Evolutionary conservation across 257 asterid species (phyloP).

Genomic region (Primulina eburnea): DNA sequence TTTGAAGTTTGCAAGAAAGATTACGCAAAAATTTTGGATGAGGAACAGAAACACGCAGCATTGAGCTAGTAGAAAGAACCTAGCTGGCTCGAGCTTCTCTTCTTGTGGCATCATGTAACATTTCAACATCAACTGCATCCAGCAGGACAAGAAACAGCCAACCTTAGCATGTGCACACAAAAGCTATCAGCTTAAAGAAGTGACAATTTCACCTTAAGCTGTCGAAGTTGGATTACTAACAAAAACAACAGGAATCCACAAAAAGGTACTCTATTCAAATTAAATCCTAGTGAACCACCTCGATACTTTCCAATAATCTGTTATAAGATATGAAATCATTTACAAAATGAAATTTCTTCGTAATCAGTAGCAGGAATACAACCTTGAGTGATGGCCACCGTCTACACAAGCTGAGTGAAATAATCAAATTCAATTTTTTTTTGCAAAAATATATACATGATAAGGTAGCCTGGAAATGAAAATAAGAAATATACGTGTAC

Average conservation of each 20-base stretch:
- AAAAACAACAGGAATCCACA: neutral
- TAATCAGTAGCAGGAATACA: neutral
- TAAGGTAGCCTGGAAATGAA: neutral
- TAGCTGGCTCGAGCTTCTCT: slow-evolving; percentile 94
- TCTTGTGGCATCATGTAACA: slow-evolving; percentile 96
- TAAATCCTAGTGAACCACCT: neutral
- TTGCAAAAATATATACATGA: neutral
- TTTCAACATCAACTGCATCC: slow-evolving; percentile 62
- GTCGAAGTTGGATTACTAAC: neutral
- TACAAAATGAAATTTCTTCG: neutral
- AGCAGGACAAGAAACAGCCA: neutral
- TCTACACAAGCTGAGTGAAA: too few relatives aligned
- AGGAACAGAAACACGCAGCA: neutral
- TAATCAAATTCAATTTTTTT: too few relatives aligned
- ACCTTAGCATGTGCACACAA: neutral
- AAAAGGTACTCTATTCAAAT: neutral
- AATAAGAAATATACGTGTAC: neutral
- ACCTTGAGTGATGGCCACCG: neutral
- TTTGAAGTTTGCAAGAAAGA: slow-evolving; percentile 11
- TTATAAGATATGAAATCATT: too few relatives aligned
- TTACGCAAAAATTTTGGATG: neutral
- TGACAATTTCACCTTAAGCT: neutral
- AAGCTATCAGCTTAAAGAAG: too few relatives aligned
- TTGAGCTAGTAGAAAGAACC: slow-evolving; percentile 10
- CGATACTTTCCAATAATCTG: too few relatives aligned